Evolutionary conservation across 78 protist genomes (phyloP), one percentile per base, ranked within the genome.

Genomic region (Polysphondylium violaceum): DNA sequence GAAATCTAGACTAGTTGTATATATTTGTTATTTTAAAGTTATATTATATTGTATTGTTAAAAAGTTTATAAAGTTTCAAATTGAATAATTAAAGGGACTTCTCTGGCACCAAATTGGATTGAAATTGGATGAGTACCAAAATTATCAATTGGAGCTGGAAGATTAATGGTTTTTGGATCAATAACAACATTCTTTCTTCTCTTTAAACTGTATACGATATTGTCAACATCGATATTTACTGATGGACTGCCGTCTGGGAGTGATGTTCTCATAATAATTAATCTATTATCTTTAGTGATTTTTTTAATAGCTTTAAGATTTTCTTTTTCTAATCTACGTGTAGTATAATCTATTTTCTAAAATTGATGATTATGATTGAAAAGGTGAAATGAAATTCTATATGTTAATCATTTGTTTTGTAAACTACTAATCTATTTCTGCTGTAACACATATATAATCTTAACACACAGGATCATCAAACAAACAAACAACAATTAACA

Each of bases 171-270:
- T 43, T 12, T 3, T 56, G 90, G 78, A 21, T 83, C 90, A 6
- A 83, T 35, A 31, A 27, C 29, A 29, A 83, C n/a, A 4, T 43
- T 31, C 29, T 60, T 83, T 83, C 90, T 83, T 58, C 76, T 53
- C 72, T 83, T 83, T 53, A 83, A 58, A 83, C 90, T 83, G 59
- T 83, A 83, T 68, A 78, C 21, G 59, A 83, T 83, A 58, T 83
- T 83, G 12, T 67, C 76, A 5, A 1, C 8, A 38, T 67, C 69
- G 12, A 83, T 83, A 16, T 23, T 36, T 0, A 38, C 29, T 64
- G 40, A 0, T 55, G 90, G 65, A 19, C 33, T 29, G 31, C 90
- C 90, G 19, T 23, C 35, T 43, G 55, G 8, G 2, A 23, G 25
- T 38, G 72, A 12, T 6, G 11, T 43, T 53, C 90, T 50, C 90